These are phyloP conservation scores for Vigna unguiculata DNA, from an alignment of 306 rosid species.

Conservation along the genomic window DNA sequence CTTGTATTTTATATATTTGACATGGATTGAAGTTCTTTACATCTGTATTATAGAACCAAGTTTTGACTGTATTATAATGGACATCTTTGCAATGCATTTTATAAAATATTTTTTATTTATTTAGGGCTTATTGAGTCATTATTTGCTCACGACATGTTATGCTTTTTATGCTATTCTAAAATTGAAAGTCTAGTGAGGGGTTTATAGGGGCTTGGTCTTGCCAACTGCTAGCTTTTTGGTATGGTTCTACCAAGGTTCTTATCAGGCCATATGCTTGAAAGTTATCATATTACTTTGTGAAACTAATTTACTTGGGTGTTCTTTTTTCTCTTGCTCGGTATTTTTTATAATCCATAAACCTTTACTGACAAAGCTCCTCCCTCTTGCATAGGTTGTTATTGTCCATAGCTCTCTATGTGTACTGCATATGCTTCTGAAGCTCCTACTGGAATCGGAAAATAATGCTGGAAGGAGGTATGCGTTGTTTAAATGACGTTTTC, in stretches of 20 bases:
- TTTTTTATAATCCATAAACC: constrained; percentile 30
- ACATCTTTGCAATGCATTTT: not conserved
- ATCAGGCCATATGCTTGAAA: constrained; percentile 18
- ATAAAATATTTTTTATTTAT: constrained; percentile 11
- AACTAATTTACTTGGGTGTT: constrained; percentile 21
- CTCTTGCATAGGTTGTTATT: constrained; percentile 64
- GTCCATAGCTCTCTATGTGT: constrained; percentile 71
- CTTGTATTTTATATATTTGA: not conserved
- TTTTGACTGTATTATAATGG: not conserved
- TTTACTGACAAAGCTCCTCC: constrained; percentile 37
- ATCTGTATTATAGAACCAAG: not conserved
- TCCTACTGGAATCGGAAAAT: constrained; percentile 57
- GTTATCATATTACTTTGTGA: constrained; percentile 20
- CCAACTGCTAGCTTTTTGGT: not conserved
- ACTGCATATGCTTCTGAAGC: constrained; percentile 73
- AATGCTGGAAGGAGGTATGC: constrained; percentile 70
- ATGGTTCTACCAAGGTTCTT: not conserved
- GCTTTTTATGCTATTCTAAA: constrained; percentile 10
- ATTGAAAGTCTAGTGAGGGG: not conserved
- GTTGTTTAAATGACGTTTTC: constrained; percentile 15
- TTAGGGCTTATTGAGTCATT: constrained; percentile 16
- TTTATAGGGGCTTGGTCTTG: not conserved
- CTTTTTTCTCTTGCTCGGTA: constrained; percentile 23
- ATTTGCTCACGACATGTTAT: constrained; percentile 32
- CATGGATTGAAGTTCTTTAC: not conserved